phyloP scores from a whole-genome alignment of 495 filamentous ascomycete genomes.

The Penicillium antarcticum region DNA sequence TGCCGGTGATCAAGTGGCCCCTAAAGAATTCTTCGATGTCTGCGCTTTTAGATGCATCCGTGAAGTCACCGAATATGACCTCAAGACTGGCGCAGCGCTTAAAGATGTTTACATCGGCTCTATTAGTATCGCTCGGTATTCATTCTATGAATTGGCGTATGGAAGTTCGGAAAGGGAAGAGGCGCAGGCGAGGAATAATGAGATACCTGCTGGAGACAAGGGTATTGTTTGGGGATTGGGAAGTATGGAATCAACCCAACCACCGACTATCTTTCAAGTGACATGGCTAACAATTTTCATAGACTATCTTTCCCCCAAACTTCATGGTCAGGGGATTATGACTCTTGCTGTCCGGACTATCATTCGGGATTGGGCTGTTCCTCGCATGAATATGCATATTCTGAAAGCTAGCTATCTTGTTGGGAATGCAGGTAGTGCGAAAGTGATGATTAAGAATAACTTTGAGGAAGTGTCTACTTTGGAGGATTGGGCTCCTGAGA shows the following conservation, averaged over 20 bases:
- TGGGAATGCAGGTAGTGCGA: slow-evolving; percentile 22
- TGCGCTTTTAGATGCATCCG: slow-evolving; percentile 27
- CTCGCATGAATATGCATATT: slow-evolving; percentile 22
- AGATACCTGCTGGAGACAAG: slow-evolving; percentile 15
- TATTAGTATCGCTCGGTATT: slow-evolving; percentile 15
- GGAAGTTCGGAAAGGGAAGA: slow-evolving; percentile 12
- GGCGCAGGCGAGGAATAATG: slow-evolving; percentile 15
- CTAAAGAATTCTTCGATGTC: slow-evolving; percentile 7
- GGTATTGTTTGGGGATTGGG: slow-evolving; percentile 22
- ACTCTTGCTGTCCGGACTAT: slow-evolving; percentile 12
- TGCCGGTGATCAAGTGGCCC: neutral
- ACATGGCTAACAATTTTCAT: neutral
- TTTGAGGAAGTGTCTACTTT: slow-evolving; percentile 13
- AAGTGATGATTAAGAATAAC: slow-evolving; percentile 24
- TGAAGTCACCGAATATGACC: slow-evolving; percentile 9
- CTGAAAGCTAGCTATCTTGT: slow-evolving; percentile 16
- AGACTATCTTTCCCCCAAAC: slow-evolving; percentile 22
- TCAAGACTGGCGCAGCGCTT: slow-evolving; percentile 3
- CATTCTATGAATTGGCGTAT: slow-evolving; percentile 20
- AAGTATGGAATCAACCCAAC: slow-evolving; percentile 4
- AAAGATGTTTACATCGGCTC: slow-evolving; percentile 21
- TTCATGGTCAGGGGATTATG: slow-evolving; percentile 30
- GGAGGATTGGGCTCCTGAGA: slow-evolving; percentile 14
- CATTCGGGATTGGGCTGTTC: slow-evolving; percentile 24
- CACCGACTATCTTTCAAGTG: too few species aligned